Evolutionary conservation across 2,329 filamentous ascomycete species (phyloP).

Genomic region (Periconia sp.): DNA sequence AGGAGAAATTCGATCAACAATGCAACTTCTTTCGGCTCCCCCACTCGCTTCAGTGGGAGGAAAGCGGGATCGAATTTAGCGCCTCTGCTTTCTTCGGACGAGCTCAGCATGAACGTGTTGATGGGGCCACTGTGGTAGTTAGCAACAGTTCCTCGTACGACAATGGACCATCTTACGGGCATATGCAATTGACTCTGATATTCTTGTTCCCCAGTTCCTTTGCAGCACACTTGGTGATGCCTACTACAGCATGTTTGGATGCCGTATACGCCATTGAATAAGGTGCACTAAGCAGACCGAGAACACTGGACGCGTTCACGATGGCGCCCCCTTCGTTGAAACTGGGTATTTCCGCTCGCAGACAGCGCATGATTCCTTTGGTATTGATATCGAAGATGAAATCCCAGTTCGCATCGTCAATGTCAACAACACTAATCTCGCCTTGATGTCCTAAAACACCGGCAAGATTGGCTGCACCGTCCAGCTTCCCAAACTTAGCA

Average conservation of each 20-base stretch:
- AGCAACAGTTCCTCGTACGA: background rate
- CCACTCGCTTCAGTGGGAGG: constrained; percentile 26
- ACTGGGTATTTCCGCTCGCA: constrained; percentile 34
- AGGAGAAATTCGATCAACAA: constrained; percentile 53
- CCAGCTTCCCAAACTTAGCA: constrained; percentile 52
- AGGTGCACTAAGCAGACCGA: constrained; percentile 50
- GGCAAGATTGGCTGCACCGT: constrained; percentile 49
- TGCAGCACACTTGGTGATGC: constrained; percentile 43
- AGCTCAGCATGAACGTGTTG: constrained; percentile 39
- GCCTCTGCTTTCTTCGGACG: too few relatives aligned
- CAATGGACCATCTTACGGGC: constrained; percentile 27
- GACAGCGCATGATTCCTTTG: constrained; percentile 36
- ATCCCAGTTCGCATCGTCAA: constrained; percentile 44
- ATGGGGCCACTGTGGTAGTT: constrained; percentile 23
- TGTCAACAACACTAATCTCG: constrained; percentile 20
- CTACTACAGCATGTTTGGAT: constrained; percentile 46
- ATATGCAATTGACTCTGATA: constrained; percentile 39
- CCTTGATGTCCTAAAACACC: constrained; percentile 37
- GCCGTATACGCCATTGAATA: constrained; percentile 40
- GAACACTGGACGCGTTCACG: constrained; percentile 54
- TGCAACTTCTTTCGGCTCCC: constrained; percentile 42
- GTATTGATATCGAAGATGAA: constrained; percentile 43
- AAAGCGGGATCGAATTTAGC: constrained; percentile 20
- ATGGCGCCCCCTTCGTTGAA: constrained; percentile 45
- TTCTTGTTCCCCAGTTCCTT: constrained; percentile 43